phyloP scores from a whole-genome alignment of 352 stramenopile species.

The Globisporangium camurandrum region DNA sequence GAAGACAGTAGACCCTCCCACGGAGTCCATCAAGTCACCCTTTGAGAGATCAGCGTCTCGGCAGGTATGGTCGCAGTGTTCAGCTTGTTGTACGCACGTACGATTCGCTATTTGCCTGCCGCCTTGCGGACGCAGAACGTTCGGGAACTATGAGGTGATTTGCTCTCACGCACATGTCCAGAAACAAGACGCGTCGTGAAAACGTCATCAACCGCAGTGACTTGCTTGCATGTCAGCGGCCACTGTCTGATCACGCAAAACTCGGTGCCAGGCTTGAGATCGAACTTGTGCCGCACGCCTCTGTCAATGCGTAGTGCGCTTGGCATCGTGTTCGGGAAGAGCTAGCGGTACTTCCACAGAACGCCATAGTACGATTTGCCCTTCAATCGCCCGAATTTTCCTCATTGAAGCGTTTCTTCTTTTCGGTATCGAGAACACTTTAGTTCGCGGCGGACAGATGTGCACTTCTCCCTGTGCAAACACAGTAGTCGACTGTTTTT shows the following conservation, averaged over 20 bases:
- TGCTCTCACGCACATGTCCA: background rate
- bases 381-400: too few relatives aligned
- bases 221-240: background rate
- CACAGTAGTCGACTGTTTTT: background rate
- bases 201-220: background rate
- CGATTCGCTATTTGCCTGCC: background rate
- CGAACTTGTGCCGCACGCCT: background rate
- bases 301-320: background rate
- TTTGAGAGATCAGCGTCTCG: slow-evolving; percentile 22
- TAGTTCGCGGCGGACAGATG: background rate
- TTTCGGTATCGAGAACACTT: background rate
- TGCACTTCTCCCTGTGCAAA: background rate
- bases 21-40: slow-evolving; percentile 17
- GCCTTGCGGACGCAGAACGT: background rate
- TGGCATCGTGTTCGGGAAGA: background rate
- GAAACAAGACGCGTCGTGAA: background rate
- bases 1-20: slow-evolving; percentile 21
- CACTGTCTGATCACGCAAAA: background rate
- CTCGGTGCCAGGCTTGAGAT: background rate
- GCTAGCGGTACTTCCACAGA: too few relatives aligned
- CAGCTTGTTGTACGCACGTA: slow-evolving; percentile 29
- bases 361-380: background rate
- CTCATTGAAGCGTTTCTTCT: background rate
- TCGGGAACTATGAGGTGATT: background rate
- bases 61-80: slow-evolving; percentile 23